Evolutionary conservation across 2,329 filamentous ascomycete genomes (phyloP).

Genomic region (Epicoccum nigrum): DNA sequence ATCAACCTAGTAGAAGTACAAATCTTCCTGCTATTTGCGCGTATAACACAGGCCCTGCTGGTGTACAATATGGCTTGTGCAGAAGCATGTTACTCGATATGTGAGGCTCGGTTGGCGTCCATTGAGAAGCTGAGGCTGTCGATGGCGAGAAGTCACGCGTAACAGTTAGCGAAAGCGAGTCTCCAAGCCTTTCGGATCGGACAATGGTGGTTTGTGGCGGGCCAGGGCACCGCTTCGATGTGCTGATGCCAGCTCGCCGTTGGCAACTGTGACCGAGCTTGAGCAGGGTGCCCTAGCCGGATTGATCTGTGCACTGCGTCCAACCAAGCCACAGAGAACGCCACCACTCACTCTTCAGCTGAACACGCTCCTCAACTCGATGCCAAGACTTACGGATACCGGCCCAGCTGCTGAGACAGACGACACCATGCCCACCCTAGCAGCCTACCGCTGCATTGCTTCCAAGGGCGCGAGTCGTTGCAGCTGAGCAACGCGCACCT

Average conservation of each 20-base stretch:
- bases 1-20: background rate
- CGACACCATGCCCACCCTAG: conserved; percentile 37
- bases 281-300: conserved; percentile 27
- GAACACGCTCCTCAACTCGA: conserved; percentile 27
- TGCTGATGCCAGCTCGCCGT: conserved; percentile 18
- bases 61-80: background rate
- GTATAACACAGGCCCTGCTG: background rate
- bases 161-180: conserved; percentile 4
- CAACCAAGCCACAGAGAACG: conserved; percentile 38
- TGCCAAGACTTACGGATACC: conserved; percentile 31
- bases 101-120: conserved; percentile 27
- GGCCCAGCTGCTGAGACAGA: conserved; percentile 31
- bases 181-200: conserved; percentile 7
- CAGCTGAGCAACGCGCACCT: conserved; percentile 44
- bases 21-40: too few species aligned
- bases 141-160: conserved; percentile 9
- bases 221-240: conserved; percentile 7
- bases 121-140: conserved; percentile 11
- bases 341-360: conserved; percentile 42
- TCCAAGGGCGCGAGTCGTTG: conserved; percentile 37
- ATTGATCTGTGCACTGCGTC: too few species aligned
- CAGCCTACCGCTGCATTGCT: conserved; percentile 41
- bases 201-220: conserved; percentile 16
- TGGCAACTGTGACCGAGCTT: conserved; percentile 20
- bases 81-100: conserved; percentile 13